Evolutionary conservation across 331 rosid genomes (phyloP).

Genomic region (Ulmus americana): DNA sequence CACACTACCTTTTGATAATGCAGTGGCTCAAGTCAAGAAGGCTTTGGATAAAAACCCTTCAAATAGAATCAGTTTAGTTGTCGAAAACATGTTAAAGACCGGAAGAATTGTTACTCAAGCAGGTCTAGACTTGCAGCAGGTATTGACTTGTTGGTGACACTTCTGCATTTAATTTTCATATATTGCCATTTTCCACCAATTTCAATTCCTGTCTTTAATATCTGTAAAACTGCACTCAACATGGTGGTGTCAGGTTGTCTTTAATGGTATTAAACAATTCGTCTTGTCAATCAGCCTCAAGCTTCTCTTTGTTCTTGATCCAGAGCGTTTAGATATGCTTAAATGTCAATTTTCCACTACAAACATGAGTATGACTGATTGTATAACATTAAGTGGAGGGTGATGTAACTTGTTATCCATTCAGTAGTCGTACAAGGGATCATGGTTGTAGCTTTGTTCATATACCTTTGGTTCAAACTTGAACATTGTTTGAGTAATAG

Average conservation of each 20-base stretch:
- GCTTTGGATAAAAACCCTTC: slow-evolving; percentile 55
- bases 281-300: neutral
- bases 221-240: neutral
- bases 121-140: slow-evolving; percentile 93
- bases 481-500: neutral
- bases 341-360: neutral
- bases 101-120: slow-evolving; percentile 60
- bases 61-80: slow-evolving; percentile 37
- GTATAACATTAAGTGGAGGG: neutral
- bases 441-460: no score
- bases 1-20: slow-evolving; percentile 27
- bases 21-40: slow-evolving; percentile 56
- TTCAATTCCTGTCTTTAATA: neutral
- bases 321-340: neutral
- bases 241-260: neutral
- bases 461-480: neutral
- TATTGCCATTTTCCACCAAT: neutral
- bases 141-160: slow-evolving; percentile 32
- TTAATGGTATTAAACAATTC: neutral
- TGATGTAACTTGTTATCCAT: neutral
- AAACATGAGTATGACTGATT: no score
- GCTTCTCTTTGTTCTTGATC: neutral
- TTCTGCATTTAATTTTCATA: neutral
- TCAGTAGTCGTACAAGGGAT: neutral
- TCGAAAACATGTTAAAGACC: slow-evolving; percentile 76